A percentile compares a stretch with the other conserved stretches of the same genome.
Evolutionary conservation across 1,139 yeast species (phyloP).

Genomic region (Pichia sp.): DNA sequence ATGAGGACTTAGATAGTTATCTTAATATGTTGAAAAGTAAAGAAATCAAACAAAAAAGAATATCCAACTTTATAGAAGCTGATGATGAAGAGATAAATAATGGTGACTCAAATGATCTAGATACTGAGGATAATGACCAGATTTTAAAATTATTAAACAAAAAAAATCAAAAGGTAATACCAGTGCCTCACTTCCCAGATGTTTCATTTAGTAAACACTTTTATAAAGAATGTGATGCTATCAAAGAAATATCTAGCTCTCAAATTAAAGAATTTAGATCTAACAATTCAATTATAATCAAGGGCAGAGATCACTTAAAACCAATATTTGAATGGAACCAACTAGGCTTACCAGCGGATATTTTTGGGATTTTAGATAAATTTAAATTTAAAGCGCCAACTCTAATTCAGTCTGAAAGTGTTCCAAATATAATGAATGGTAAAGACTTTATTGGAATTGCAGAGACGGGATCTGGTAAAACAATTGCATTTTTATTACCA

Average conservation of each 20-base stretch:
- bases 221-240: conserved; percentile 58
- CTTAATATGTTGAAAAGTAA: conserved; percentile 1
- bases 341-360: conserved; percentile 61
- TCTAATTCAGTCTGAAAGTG: conserved; percentile 84
- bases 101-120: not conserved
- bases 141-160: not conserved
- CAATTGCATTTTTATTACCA: conserved; percentile 81
- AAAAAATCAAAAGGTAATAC: conserved; percentile 36
- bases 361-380: conserved; percentile 43
- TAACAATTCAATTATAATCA: conserved; percentile 57
- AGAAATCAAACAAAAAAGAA: conserved; percentile 1
- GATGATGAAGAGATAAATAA: not conserved
- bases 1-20: conserved; percentile 10
- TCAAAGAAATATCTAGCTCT: conserved; percentile 38
- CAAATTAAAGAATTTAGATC: conserved; percentile 52
- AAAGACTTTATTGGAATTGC: conserved; percentile 91
- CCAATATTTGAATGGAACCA: conserved; percentile 81
- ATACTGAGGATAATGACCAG: not conserved
- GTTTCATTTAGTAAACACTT: conserved; percentile 56
- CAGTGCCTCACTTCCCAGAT: conserved; percentile 33
- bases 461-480: conserved; percentile 95
- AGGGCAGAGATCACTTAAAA: conserved; percentile 51
- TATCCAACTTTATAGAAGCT: not conserved
- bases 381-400: conserved; percentile 60
- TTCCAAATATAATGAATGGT: conserved; percentile 88